Evolutionary conservation across 2,329 filamentous ascomycete species (phyloP).

Genomic region (Nigrospora oryzae): DNA sequence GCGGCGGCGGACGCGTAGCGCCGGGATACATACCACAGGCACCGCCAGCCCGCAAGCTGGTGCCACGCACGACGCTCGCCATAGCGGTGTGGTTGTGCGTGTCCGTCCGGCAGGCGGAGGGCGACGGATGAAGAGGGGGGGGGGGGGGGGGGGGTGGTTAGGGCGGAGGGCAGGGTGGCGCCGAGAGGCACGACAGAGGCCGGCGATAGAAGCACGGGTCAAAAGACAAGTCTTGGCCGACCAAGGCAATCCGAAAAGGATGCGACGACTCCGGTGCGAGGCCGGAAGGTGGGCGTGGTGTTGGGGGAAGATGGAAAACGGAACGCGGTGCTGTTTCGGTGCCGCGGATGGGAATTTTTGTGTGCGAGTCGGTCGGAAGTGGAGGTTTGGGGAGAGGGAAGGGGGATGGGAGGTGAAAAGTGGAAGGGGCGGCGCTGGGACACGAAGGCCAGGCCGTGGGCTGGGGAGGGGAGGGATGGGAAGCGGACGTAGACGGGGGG

Average conservation of each 20-base stretch:
- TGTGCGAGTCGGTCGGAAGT: conserved; percentile 21
- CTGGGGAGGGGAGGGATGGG: background rate
- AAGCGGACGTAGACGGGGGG: background rate
- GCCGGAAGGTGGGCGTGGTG: conserved; percentile 12
- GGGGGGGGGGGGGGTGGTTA: background rate
- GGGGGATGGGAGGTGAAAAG: conserved; percentile 1
- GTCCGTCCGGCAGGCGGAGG: background rate
- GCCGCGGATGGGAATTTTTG: conserved; percentile 18
- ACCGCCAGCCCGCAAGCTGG: conserved; percentile 51
- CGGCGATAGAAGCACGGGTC: conserved; percentile 1
- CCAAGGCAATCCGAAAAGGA: conserved; percentile 1
- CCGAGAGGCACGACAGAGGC: conserved; percentile 2
- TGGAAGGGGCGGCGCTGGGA: background rate
- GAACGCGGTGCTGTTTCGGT: conserved; percentile 20
- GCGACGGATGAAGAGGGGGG: background rate
- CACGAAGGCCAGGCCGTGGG: background rate
- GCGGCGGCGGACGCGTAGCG: background rate
- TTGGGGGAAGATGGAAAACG: conserved; percentile 18
- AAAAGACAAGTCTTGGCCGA: conserved; percentile 6
- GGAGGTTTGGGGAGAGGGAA: conserved; percentile 11
- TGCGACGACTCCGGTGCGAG: conserved; percentile 14
- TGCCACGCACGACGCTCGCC: conserved; percentile 45
- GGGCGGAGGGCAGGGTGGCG: background rate
- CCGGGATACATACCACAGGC: conserved; percentile 1
- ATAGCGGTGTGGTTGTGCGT: conserved; percentile 19